Percentiles rank a stretch among this genome's conserved stretches.
These are phyloP conservation scores for Penicillium griseofulvum DNA, from an alignment of 2,329 filamentous ascomycete genomes.

Conservation along the genomic window DNA sequence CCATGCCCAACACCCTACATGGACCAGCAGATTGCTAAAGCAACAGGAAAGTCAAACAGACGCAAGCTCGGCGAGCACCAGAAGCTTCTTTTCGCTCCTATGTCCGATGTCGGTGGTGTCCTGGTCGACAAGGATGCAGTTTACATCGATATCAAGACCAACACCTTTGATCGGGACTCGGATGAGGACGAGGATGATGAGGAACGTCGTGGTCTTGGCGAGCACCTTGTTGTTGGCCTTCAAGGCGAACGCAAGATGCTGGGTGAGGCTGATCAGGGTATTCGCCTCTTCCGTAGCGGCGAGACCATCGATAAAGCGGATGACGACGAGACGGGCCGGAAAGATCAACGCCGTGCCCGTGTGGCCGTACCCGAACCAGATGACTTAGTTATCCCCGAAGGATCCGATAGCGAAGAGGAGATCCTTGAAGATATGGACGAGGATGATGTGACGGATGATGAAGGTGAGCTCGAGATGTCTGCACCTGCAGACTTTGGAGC, in stretches of 20 bases:
- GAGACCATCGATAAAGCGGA: conserved; percentile 59
- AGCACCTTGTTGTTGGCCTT: conserved; percentile 88
- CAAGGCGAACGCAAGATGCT: conserved; percentile 79
- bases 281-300: conserved; percentile 81
- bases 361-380: conserved; percentile 50
- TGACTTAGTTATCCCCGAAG: conserved; percentile 59
- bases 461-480: conserved; percentile 38
- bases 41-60: conserved; percentile 75
- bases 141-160: conserved; percentile 73
- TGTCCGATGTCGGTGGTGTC: conserved; percentile 95
- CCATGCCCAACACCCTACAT: conserved; percentile 92
- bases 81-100: conserved; percentile 91
- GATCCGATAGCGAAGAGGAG: conserved; percentile 52
- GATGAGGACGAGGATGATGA: conserved; percentile 60
- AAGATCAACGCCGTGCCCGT: conserved; percentile 52
- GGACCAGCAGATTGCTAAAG: conserved; percentile 81
- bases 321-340: conserved; percentile 58
- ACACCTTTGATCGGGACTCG: conserved; percentile 67
- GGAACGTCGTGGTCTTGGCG: conserved; percentile 78
- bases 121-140: conserved; percentile 97
- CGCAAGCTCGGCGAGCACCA: conserved; percentile 91
- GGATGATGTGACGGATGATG: conserved; percentile 42
- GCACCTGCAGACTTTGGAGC: conserved; percentile 46
- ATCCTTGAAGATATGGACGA: conserved; percentile 53
- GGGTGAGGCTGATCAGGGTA: conserved; percentile 75